phyloP scores from a whole-genome alignment of 2,329 filamentous ascomycete genomes.

The Pleurostoma richardsiae region DNA sequence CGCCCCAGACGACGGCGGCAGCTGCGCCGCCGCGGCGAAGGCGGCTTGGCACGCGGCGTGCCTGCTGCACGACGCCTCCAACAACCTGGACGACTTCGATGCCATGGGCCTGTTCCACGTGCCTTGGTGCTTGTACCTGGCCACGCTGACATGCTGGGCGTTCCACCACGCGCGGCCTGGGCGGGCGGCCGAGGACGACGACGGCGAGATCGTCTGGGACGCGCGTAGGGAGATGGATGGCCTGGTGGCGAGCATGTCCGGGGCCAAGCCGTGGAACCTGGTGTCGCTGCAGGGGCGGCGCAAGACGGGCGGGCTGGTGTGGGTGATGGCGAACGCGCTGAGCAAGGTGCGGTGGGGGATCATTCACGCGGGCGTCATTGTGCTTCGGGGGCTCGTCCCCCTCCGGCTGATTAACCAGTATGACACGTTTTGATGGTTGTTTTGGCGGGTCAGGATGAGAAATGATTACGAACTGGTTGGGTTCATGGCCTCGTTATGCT shows the following conservation, averaged over 20 bases:
- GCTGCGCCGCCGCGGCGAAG: slow-evolving; percentile 24
- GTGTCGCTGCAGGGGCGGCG: slow-evolving; percentile 33
- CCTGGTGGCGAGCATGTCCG: slow-evolving; percentile 32
- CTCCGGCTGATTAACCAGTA: slow-evolving; percentile 22
- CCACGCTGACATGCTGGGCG: slow-evolving; percentile 52
- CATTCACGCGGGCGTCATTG: slow-evolving; percentile 56
- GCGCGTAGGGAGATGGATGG: slow-evolving; percentile 40
- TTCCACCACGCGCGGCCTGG: slow-evolving; percentile 39
- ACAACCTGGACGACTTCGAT: slow-evolving; percentile 42
- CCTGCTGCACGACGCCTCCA: slow-evolving; percentile 43
- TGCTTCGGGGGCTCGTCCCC: slow-evolving; percentile 34
- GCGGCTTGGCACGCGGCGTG: slow-evolving; percentile 49
- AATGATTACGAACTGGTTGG: no score
- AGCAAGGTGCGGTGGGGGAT: slow-evolving; percentile 57
- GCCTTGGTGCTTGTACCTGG: slow-evolving; percentile 57
- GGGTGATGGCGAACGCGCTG: slow-evolving; percentile 49
- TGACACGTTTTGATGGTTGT: slow-evolving; percentile 3
- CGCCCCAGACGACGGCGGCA: neutral
- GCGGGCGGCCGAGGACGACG: slow-evolving; percentile 25
- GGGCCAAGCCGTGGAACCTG: slow-evolving; percentile 27
- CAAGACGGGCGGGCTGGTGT: slow-evolving; percentile 46
- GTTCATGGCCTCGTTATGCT: no score
- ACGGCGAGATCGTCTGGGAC: slow-evolving; percentile 42
- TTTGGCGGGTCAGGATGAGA: no score
- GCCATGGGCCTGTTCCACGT: slow-evolving; percentile 53